phyloP scores from a whole-genome alignment of 108 stramenopile species.

The Pseudonitzschia pungens region DNA sequence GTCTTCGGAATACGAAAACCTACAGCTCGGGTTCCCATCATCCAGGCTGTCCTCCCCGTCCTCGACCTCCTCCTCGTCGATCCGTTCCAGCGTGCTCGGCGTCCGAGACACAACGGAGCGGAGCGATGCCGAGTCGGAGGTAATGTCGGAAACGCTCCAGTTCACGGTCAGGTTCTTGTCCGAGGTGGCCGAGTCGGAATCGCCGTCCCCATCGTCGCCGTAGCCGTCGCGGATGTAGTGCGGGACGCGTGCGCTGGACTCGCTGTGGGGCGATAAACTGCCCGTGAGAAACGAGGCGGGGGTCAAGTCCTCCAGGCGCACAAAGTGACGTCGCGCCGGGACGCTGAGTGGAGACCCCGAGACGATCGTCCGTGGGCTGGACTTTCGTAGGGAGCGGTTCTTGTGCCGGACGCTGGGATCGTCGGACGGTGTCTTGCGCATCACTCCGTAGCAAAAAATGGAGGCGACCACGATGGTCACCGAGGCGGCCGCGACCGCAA shows the following conservation, averaged over 20 bases:
- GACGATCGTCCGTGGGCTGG: not conserved
- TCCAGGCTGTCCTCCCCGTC: constrained; percentile 7
- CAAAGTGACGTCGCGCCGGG: constrained; percentile 14
- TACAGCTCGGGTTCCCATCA: not conserved
- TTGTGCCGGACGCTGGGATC: constrained; percentile 21
- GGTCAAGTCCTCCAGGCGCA: constrained; percentile 15
- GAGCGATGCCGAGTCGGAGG: constrained; percentile 35
- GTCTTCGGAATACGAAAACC: constrained; percentile 11
- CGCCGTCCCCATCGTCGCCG: not conserved
- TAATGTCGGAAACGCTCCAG: constrained; percentile 40
- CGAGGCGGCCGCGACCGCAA: constrained; percentile 27
- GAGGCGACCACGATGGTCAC: constrained; percentile 33
- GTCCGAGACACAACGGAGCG: constrained; percentile 28
- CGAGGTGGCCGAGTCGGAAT: not conserved
- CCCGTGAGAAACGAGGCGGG: not conserved
- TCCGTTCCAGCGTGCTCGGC: constrained; percentile 33
- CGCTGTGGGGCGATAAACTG: not conserved
- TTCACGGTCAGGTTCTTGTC: constrained; percentile 5
- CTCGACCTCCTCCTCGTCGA: constrained; percentile 42
- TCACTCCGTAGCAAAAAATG: constrained; percentile 34
- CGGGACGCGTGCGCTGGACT: not conserved
- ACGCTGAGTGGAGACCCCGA: not conserved
- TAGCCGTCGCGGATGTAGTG: not conserved
- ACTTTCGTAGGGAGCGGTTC: constrained; percentile 2
- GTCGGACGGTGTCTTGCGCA: constrained; percentile 9